phyloP scores from a whole-genome alignment of 306 rosid species.

The Ziziphus jujuba region DNA sequence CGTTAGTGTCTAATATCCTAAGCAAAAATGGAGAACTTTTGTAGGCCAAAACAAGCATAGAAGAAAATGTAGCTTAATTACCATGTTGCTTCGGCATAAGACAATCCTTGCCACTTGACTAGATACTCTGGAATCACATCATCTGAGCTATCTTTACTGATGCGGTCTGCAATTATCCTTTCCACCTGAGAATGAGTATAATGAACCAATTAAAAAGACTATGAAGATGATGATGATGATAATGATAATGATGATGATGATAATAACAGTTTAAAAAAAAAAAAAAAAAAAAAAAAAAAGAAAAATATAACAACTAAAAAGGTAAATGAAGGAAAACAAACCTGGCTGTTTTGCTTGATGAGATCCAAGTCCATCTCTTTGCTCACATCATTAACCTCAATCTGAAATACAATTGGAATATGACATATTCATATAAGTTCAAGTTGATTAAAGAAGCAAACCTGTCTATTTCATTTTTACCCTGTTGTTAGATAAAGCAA shows the following conservation, averaged over 20 bases:
- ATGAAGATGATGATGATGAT: neutral
- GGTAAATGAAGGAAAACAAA: slow-evolving; percentile 35
- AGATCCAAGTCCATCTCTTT: slow-evolving; percentile 99
- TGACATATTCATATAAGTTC: slow-evolving; percentile 17
- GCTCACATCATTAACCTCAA: slow-evolving; percentile 97
- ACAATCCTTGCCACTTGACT: slow-evolving; percentile 98
- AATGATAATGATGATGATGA: no score
- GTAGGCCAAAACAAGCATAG: neutral
- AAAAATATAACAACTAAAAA: slow-evolving; percentile 4
- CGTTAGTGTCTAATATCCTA: neutral
- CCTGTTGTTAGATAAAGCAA: neutral
- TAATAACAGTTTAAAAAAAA: neutral
- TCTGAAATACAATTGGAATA: slow-evolving; percentile 42
- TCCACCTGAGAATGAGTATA: slow-evolving; percentile 62
- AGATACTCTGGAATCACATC: slow-evolving; percentile 84
- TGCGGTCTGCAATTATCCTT: slow-evolving; percentile 87
- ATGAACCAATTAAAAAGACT: slow-evolving; percentile 19
- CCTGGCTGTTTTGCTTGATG: slow-evolving; percentile 98
- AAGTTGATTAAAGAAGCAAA: neutral
- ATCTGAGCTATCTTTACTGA: slow-evolving; percentile 71
- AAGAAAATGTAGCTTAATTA: slow-evolving; percentile 29
- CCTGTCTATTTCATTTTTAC: no score
- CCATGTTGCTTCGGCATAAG: slow-evolving; percentile 99
- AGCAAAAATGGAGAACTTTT: neutral
- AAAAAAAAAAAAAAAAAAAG: neutral